These are phyloP conservation scores for Micractinium sp. DNA, from an alignment of 139 green algal species.

Conservation along the genomic window DNA sequence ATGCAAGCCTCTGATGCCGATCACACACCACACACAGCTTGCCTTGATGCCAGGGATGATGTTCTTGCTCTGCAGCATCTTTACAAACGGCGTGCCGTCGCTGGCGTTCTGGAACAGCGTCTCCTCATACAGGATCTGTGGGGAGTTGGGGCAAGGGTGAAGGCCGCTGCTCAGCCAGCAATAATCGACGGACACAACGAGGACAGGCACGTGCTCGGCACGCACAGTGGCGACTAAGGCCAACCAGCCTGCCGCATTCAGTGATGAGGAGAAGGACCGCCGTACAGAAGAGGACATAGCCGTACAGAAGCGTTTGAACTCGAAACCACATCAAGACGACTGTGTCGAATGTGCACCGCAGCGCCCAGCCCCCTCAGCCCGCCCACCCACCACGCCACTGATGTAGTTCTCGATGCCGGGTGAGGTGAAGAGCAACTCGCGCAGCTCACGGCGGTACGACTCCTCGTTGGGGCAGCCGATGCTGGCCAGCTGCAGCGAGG, in stretches of 20 bases:
- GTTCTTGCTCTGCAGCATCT: slow-evolving; percentile 66
- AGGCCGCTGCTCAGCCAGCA: too few relatives aligned
- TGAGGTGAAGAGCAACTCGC: slow-evolving; percentile 68
- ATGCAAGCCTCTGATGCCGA: not conserved
- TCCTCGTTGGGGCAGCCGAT: slow-evolving; percentile 68
- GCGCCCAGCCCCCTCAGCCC: not conserved
- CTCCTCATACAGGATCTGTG: slow-evolving; percentile 95
- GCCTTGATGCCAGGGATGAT: slow-evolving; percentile 68
- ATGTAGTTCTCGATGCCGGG: slow-evolving; percentile 73
- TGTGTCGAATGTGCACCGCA: too few relatives aligned
- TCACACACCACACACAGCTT: not conserved
- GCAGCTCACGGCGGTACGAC: slow-evolving; percentile 53
- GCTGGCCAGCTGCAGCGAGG: slow-evolving; percentile 45
- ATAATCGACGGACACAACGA: not conserved
- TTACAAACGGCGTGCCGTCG: slow-evolving; percentile 73
- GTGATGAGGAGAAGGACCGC: too few relatives aligned
- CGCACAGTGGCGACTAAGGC: too few relatives aligned
- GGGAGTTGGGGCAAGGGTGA: not conserved
- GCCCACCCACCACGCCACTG: slow-evolving; percentile 54
- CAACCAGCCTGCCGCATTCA: too few relatives aligned
- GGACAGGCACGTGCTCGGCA: too few relatives aligned
- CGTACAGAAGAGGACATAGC: too few relatives aligned
- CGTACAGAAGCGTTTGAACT: too few relatives aligned
- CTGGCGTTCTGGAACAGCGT: slow-evolving; percentile 79
- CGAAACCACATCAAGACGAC: too few relatives aligned